Conservation (phyloP, 768 basidiomycete genomes). For the Crassisporium funariophilum region DNA sequence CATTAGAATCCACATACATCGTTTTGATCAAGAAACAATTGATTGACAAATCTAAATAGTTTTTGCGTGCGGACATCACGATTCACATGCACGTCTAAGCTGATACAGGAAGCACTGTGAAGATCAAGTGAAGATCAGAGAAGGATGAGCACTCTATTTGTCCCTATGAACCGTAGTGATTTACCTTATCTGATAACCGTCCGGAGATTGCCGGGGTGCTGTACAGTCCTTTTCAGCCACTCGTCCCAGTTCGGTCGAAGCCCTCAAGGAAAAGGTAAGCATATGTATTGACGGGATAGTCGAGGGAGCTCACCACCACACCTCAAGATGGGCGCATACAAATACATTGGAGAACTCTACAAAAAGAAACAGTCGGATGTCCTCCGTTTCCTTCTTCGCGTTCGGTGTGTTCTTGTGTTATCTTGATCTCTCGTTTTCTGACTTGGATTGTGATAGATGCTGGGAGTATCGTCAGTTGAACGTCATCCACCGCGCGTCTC, state of each 20-base stretch:
- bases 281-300: not conserved
- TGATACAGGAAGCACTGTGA: too few relatives aligned
- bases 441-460: slow-evolving; percentile 55
- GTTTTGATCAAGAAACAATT: too few relatives aligned
- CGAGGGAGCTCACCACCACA: too few relatives aligned
- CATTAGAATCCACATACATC: slow-evolving; percentile 2
- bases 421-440: not conserved
- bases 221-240: slow-evolving; percentile 39
- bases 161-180: not conserved
- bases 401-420: slow-evolving; percentile 61
- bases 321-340: slow-evolving; percentile 90
- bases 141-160: too few relatives aligned
- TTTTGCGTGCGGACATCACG: too few relatives aligned
- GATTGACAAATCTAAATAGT: too few relatives aligned
- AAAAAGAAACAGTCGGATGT: slow-evolving; percentile 99
- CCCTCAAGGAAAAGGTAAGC: slow-evolving; percentile 44
- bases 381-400: slow-evolving; percentile 95
- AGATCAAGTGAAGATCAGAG: too few relatives aligned
- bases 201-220: slow-evolving; percentile 40
- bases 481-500: slow-evolving; percentile 96
- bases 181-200: not conserved
- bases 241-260: slow-evolving; percentile 27
- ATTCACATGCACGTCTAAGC: too few relatives aligned
- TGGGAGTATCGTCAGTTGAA: slow-evolving; percentile 99
- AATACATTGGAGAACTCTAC: slow-evolving; percentile 96